A percentile compares a stretch with the other conserved stretches of the same genome.
These are phyloP conservation scores for Auricularia auricula-judae DNA, from an alignment of 768 basidiomycete genomes.

Conservation along the genomic window DNA sequence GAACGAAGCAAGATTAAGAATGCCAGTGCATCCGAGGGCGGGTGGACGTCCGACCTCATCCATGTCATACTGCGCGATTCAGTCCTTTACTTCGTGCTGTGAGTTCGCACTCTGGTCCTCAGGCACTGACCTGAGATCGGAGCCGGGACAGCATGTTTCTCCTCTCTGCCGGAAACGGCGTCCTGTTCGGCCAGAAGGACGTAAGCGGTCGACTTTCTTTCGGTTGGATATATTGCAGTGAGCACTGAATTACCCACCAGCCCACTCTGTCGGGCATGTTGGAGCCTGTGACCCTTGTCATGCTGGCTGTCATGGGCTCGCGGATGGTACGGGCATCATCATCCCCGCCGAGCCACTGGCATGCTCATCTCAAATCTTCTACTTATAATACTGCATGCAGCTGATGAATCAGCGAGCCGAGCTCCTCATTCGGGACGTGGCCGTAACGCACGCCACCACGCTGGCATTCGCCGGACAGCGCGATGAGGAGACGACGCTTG, in stretches of 20 bases:
- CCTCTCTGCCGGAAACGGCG: not conserved
- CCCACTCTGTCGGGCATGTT: not conserved
- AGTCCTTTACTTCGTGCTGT: not conserved
- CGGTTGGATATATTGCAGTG: too few species aligned
- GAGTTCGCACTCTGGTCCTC: not conserved
- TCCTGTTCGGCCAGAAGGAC: not conserved
- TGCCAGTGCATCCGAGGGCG: not conserved
- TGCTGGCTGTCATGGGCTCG: not conserved
- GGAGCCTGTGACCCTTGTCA: not conserved
- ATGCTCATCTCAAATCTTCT: too few species aligned
- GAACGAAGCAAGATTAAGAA: not conserved
- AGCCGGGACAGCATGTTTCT: not conserved
- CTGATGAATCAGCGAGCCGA: too few species aligned
- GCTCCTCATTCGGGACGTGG: too few species aligned
- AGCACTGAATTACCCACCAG: not conserved
- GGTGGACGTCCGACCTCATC: not conserved
- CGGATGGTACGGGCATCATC: not conserved
- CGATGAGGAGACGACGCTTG: too few species aligned
- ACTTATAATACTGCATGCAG: too few species aligned
- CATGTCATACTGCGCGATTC: not conserved
- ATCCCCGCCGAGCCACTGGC: too few species aligned
- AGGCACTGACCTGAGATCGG: not conserved
- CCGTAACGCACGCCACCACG: too few species aligned
- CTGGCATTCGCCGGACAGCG: too few species aligned
- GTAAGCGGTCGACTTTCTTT: too few species aligned